phyloP scores from a whole-genome alignment of 768 basidiomycete genomes.

The Dacryopinax primogenitus region DNA sequence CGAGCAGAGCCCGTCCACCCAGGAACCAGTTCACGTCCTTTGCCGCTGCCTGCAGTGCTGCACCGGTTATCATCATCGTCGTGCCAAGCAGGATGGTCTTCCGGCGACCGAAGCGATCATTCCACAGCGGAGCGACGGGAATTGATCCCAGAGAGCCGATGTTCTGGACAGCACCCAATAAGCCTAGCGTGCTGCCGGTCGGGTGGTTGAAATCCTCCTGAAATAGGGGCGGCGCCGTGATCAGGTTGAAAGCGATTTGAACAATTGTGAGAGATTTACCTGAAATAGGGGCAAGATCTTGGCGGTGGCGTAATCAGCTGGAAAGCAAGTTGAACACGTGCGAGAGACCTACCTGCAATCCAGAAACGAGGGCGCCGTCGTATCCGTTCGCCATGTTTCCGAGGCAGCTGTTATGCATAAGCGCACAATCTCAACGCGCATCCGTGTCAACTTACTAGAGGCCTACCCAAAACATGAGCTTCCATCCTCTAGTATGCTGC shows the following conservation, averaged over 20 bases:
- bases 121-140: background rate
- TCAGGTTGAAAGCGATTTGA: no score
- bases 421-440: background rate
- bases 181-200: constrained; percentile 16
- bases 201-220: constrained; percentile 18
- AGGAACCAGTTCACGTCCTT: constrained; percentile 12
- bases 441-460: background rate
- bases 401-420: background rate
- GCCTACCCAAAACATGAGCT: constrained; percentile 6
- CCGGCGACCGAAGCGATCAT: constrained; percentile 9
- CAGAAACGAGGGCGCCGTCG: constrained; percentile 15
- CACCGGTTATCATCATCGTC: constrained; percentile 8
- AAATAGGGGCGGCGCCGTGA: no score
- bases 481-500: background rate
- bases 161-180: constrained; percentile 18
- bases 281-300: no score
- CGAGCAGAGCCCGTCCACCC: constrained; percentile 15
- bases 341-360: no score
- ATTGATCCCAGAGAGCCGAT: constrained; percentile 10
- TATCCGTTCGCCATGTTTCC: constrained; percentile 11
- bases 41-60: constrained; percentile 4
- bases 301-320: no score
- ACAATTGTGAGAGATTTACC: no score
- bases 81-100: constrained; percentile 13
- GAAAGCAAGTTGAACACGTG: no score